These are phyloP conservation scores for Exobasidium cylindrosporum DNA, from an alignment of 1,284 basidiomycete species.

Conservation along the genomic window DNA sequence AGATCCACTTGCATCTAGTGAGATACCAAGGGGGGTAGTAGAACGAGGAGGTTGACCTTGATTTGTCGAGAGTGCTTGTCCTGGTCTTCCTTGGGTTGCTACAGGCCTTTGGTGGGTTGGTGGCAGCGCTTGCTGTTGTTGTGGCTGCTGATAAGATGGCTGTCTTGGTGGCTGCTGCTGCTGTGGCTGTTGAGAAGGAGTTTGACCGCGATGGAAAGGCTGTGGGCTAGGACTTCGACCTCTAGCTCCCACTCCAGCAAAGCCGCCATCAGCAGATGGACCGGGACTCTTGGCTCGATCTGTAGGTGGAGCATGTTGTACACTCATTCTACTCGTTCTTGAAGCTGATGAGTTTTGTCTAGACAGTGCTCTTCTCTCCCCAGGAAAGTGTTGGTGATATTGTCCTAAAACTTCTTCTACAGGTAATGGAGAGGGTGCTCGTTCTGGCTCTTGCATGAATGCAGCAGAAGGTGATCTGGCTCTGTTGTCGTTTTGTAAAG, in stretches of 20 bases:
- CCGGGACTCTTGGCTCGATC: slow-evolving; percentile 18
- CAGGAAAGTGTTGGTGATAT: slow-evolving; percentile 82
- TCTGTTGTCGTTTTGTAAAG: background rate
- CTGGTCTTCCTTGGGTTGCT: slow-evolving; percentile 20
- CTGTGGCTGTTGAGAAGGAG: slow-evolving; percentile 4
- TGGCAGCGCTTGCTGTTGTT: background rate
- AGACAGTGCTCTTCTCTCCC: slow-evolving; percentile 63
- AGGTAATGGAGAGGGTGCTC: slow-evolving; percentile 61
- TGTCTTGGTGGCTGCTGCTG: slow-evolving; percentile 10
- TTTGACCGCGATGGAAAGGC: slow-evolving; percentile 17
- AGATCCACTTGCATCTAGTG: slow-evolving; percentile 71
- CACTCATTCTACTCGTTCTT: slow-evolving; percentile 29
- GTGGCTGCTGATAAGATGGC: slow-evolving; percentile 20
- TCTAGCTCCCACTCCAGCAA: slow-evolving; percentile 46
- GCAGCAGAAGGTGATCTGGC: slow-evolving; percentile 66
- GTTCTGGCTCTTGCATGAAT: slow-evolving; percentile 69
- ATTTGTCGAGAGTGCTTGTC: slow-evolving; percentile 9
- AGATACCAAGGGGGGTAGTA: slow-evolving; percentile 66
- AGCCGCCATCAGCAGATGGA: slow-evolving; percentile 26
- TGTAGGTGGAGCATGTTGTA: slow-evolving; percentile 39
- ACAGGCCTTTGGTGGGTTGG: slow-evolving; percentile 40
- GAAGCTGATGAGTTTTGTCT: slow-evolving; percentile 45
- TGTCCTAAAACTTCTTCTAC: slow-evolving; percentile 71
- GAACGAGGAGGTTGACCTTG: slow-evolving; percentile 29
- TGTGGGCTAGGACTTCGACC: slow-evolving; percentile 49